phyloP scores from a whole-genome alignment of 768 basidiomycete species.

The Porpolomopsis calyptriformis region DNA sequence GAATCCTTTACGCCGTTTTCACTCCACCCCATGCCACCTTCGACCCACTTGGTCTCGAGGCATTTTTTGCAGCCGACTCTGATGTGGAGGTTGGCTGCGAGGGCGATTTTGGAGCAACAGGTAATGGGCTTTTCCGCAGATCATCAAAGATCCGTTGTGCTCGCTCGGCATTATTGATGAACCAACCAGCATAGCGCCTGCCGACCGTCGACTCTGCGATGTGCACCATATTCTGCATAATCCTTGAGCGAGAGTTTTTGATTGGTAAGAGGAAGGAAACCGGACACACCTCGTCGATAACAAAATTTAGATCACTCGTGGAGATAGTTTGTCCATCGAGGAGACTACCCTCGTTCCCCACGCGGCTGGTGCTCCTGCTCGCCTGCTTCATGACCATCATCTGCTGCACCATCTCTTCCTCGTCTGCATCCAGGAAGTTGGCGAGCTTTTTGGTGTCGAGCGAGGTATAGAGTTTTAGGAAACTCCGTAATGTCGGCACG shows the following conservation, averaged over 20 bases:
- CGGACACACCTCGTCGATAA: constrained; percentile 74
- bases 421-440: constrained; percentile 81
- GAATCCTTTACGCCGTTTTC: no score
- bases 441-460: constrained; percentile 88
- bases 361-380: constrained; percentile 64
- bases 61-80: constrained; percentile 18
- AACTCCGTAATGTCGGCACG: constrained; percentile 78
- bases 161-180: constrained; percentile 91
- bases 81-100: constrained; percentile 9
- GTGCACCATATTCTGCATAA: constrained; percentile 81
- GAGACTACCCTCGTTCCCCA: constrained; percentile 45
- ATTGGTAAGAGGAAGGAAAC: not conserved
- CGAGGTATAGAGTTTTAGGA: constrained; percentile 92
- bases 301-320: constrained; percentile 91
- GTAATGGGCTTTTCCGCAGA: constrained; percentile 45
- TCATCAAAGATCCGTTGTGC: constrained; percentile 81
- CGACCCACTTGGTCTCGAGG: constrained; percentile 31
- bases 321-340: constrained; percentile 81
- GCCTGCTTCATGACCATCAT: constrained; percentile 94
- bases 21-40: constrained; percentile 56
- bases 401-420: constrained; percentile 92
- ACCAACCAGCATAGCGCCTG: constrained; percentile 91
- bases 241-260: not conserved
- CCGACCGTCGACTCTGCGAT: constrained; percentile 93
- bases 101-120: constrained; percentile 23